Base-by-base conservation (phyloP, 768 basidiomycete genomes). In the Lentinula aciculospora region DNA sequence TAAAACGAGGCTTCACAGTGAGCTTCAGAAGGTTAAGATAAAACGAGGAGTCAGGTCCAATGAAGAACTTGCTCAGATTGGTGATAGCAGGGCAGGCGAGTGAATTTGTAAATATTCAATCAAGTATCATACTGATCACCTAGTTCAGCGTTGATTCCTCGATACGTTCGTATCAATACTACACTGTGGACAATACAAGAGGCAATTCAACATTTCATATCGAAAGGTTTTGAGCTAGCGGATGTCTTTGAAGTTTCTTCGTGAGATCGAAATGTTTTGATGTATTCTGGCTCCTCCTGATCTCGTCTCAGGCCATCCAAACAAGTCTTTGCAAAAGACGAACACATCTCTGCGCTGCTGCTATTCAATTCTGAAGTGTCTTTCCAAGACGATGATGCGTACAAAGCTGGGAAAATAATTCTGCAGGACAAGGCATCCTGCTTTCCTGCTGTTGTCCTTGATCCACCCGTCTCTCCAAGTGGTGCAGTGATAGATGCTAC, bases 391-490 rank as follows among this genome's bases (percentile, higher is more conserved):
- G 85, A 94, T 61, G 71, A 78, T 2, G 79, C 85, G 21, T 97
- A 94, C 71, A 76, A 76, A 62, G 73, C 81, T 31, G 94, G 94
- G 27, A 90, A 86, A 58, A 74, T 98, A 32, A 95, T 99, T 60
- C 74, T 98, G 5, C 97, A 99, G 71, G 97, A 99, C 71, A 98
- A 98, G 68, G 96, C 97, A 19, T 96, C 94, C 57, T 99, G 97
- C 71, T 94, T 99, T 69, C 93, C 97, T 17, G 93, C 96, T 0
- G 75, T 85, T 58, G 81, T 98, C 5, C 83, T 99, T n/a, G 80
- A 84, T 21, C 89, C 92, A 42, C 88, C 86, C 10, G 71, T 76
- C 1, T 69, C 66, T 19, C 76, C 82, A 21, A 68, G 76, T 40
- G 71, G 74, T 55, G 75, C 80, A 47, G 90, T 94, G 29, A 89